These are phyloP conservation scores for Ramichloridium luteum DNA, from an alignment of 2,329 filamentous ascomycete genomes.

Conservation along the genomic window DNA sequence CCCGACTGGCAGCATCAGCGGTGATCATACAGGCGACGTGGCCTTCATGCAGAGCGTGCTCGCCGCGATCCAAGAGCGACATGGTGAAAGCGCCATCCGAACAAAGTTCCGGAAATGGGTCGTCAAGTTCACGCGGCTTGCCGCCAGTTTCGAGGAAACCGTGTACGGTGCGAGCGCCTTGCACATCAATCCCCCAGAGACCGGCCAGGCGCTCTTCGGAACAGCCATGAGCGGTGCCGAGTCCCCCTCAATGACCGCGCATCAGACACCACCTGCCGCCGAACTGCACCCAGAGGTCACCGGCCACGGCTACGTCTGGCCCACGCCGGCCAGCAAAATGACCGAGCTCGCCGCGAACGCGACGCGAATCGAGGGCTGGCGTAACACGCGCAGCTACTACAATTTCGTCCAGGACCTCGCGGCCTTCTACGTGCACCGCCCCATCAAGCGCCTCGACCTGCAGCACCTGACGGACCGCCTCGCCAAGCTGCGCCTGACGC, in stretches of 20 bases:
- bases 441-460: slow-evolving; percentile 71
- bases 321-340: slow-evolving; percentile 65
- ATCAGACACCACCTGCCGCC: slow-evolving; percentile 4
- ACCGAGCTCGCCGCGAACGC: slow-evolving; percentile 85
- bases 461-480: slow-evolving; percentile 88
- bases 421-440: slow-evolving; percentile 27
- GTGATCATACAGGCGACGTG: slow-evolving; percentile 72
- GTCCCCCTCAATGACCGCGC: slow-evolving; percentile 1
- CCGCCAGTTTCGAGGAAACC: slow-evolving; percentile 86
- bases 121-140: slow-evolving; percentile 82
- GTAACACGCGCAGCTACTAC: slow-evolving; percentile 89
- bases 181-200: slow-evolving; percentile 48
- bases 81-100: slow-evolving; percentile 80
- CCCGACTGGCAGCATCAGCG: slow-evolving; percentile 19
- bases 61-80: slow-evolving; percentile 69
- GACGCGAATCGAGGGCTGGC: slow-evolving; percentile 90
- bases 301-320: slow-evolving; percentile 93
- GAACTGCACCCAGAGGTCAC: slow-evolving; percentile 20
- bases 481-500: slow-evolving; percentile 64
- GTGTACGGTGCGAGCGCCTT: slow-evolving; percentile 89
- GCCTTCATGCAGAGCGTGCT: slow-evolving; percentile 81
- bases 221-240: slow-evolving; percentile 1
- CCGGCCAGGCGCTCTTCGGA: slow-evolving; percentile 7
- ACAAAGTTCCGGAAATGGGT: slow-evolving; percentile 93
- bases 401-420: slow-evolving; percentile 57